Conservation (phyloP, 2,329 filamentous ascomycete genomes). For the Colletotrichum somersetense region DNA sequence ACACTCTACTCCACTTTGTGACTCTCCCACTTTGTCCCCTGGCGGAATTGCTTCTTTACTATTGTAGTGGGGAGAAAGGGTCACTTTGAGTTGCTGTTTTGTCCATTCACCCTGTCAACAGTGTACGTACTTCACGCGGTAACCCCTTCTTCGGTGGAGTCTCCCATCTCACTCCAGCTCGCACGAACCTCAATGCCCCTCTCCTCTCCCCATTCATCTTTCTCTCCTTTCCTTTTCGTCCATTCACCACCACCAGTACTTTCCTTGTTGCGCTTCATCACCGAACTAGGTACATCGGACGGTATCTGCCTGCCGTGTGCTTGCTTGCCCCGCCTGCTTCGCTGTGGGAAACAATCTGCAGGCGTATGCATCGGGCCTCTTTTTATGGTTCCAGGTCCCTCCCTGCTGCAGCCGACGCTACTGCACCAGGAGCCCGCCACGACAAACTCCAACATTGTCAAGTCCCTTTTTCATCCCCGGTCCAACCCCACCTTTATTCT, state of each 20-base stretch:
- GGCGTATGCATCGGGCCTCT: slow-evolving; percentile 40
- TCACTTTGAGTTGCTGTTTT: slow-evolving; percentile 1
- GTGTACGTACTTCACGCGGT: slow-evolving; percentile 5
- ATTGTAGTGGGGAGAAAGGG: neutral
- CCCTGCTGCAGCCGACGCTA: slow-evolving; percentile 38
- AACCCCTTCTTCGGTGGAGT: neutral
- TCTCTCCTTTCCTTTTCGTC: slow-evolving; percentile 3
- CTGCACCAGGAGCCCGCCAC: slow-evolving; percentile 34
- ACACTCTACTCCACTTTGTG: neutral
- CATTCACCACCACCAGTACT: slow-evolving; percentile 4
- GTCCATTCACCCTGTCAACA: slow-evolving; percentile 2
- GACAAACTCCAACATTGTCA: slow-evolving; percentile 29
- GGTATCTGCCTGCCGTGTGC: neutral
- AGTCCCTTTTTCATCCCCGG: slow-evolving; percentile 20
- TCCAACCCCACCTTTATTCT: slow-evolving; percentile 12
- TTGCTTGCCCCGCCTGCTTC: neutral
- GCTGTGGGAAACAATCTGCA: slow-evolving; percentile 16
- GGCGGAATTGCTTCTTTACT: slow-evolving; percentile 20
- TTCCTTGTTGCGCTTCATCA: slow-evolving; percentile 7
- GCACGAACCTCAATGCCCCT: slow-evolving; percentile 18
- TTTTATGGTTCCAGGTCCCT: slow-evolving; percentile 36
- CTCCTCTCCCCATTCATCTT: slow-evolving; percentile 4
- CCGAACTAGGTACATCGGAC: too few relatives aligned
- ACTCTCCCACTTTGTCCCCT: neutral
- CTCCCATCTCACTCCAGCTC: slow-evolving; percentile 19